These are phyloP conservation scores for Arthrinium puccinioides DNA, from an alignment of 2,329 filamentous ascomycete species.

Conservation along the genomic window DNA sequence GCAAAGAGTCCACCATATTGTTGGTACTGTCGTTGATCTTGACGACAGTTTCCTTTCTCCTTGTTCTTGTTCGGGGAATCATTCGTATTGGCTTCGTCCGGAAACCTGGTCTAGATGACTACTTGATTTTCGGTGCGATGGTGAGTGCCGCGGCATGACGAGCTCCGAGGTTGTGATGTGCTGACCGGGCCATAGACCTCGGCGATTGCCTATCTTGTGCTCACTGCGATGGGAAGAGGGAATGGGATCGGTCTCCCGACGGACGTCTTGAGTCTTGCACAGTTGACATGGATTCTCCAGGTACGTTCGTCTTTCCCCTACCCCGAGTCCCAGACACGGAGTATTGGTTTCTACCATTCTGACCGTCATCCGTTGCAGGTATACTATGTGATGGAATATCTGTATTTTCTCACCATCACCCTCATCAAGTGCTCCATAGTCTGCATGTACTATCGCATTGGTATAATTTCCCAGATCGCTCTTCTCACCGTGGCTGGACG, in stretches of 20 bases:
- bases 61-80: not conserved
- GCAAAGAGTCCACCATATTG: no score
- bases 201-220: not conserved
- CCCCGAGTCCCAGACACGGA: no score
- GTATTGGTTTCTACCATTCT: no score
- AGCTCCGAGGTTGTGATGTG: not conserved
- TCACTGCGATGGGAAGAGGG: not conserved
- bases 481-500: not conserved
- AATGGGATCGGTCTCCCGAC: not conserved
- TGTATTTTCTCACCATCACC: constrained; percentile 32
- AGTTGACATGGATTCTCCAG: not conserved
- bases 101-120: not conserved
- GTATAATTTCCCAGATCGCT: constrained; percentile 15
- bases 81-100: not conserved
- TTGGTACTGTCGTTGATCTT: no score
- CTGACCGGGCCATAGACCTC: not conserved
- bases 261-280: not conserved
- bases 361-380: no score
- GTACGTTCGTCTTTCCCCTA: no score
- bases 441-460: constrained; percentile 37
- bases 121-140: not conserved
- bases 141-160: not conserved
- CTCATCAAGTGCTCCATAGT: constrained; percentile 37
- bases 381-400: constrained; percentile 25
- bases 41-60: not conserved